These are phyloP conservation scores for Coniochaeta ligniaria DNA, from an alignment of 2,329 filamentous ascomycete genomes.

Conservation along the genomic window DNA sequence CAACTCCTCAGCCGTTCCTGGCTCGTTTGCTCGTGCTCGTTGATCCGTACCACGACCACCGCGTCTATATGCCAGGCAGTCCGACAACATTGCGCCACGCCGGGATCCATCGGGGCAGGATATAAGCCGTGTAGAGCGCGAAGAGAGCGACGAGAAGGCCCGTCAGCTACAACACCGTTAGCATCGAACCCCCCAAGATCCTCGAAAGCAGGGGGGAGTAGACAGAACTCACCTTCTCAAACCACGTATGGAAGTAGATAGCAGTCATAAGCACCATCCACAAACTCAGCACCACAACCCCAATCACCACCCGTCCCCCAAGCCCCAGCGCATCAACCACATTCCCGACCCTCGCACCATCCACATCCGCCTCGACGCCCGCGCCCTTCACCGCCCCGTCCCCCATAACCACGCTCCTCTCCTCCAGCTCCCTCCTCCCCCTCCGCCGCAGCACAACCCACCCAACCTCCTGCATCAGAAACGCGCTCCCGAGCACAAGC, in stretches of 20 bases:
- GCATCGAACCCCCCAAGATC: background rate
- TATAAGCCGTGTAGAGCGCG: conserved; percentile 42
- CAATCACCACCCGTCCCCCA: conserved; percentile 49
- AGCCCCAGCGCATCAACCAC: conserved; percentile 30
- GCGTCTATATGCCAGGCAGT: conserved; percentile 39
- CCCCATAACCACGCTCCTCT: conserved; percentile 56
- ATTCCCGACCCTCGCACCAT: conserved; percentile 9
- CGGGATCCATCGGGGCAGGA: conserved; percentile 44
- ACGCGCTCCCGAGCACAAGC: conserved; percentile 74
- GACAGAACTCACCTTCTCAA: conserved; percentile 68
- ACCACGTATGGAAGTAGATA: conserved; percentile 97
- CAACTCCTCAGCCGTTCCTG: background rate
- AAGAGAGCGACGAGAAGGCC: conserved; percentile 41
- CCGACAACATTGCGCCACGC: conserved; percentile 37
- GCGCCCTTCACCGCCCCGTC: conserved; percentile 61
- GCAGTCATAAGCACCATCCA: conserved; percentile 99
- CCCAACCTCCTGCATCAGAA: conserved; percentile 72
- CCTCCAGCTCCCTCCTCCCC: conserved; percentile 42
- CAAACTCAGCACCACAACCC: conserved; percentile 63
- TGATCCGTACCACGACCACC: conserved; percentile 1
- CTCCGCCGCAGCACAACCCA: conserved; percentile 46
- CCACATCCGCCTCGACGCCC: conserved; percentile 33
- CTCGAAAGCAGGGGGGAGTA: background rate
- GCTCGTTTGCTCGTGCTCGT: background rate
- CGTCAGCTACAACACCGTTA: conserved; percentile 32